phyloP scores from a whole-genome alignment of 257 asterid genomes.

The Scutellaria galericulata region DNA sequence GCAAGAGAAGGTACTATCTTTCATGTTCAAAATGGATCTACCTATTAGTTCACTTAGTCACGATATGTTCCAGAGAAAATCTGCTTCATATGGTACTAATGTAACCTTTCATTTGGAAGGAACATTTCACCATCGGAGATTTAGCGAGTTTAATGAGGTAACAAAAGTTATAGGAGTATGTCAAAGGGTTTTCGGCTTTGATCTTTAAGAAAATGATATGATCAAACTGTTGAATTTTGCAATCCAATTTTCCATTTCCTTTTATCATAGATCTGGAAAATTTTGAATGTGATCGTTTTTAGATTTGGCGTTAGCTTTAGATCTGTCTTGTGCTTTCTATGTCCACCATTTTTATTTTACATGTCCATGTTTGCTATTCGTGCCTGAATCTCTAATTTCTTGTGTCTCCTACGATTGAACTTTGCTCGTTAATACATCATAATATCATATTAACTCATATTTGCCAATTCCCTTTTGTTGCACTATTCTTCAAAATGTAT shows the following conservation, averaged over 20 bases:
- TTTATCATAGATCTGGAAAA: not conserved
- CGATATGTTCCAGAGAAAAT: not conserved
- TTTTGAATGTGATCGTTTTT: not conserved
- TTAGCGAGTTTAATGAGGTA: slow-evolving; percentile 9
- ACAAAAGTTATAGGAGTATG: not conserved
- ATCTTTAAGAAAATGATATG: not conserved
- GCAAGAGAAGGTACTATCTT: not conserved
- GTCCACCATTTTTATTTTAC: not conserved
- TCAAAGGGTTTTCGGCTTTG: not conserved
- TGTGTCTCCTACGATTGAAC: not conserved
- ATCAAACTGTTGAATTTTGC: not conserved
- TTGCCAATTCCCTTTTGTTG: not conserved
- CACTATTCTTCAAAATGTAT: not conserved
- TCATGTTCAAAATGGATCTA: not conserved
- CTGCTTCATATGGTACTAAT: not conserved
- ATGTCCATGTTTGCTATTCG: not conserved
- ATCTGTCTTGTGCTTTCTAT: not conserved
- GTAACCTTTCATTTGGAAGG: too few species aligned
- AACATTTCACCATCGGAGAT: not conserved
- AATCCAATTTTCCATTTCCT: not conserved
- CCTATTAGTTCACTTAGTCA: not conserved
- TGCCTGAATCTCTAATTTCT: not conserved
- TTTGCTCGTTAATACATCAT: not conserved
- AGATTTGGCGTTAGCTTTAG: slow-evolving; percentile 11
- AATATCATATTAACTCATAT: not conserved